Percentiles rank a stretch among this genome's conserved stretches.
Conservation (phyloP, 352 stramenopile species). For the Phytopythium aichiense region DNA sequence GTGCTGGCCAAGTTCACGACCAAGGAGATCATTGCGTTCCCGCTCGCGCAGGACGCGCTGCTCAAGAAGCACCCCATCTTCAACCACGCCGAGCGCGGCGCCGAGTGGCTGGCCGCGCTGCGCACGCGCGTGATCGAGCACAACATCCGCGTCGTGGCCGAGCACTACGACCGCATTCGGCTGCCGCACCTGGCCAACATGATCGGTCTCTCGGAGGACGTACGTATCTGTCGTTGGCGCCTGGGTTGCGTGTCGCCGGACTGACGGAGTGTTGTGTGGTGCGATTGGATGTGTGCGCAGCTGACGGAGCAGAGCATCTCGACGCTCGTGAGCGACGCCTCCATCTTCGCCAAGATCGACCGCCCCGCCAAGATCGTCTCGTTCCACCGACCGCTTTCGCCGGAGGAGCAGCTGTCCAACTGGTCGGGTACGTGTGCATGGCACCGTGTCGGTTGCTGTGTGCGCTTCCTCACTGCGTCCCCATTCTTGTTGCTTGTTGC, state of each 20-base stretch:
- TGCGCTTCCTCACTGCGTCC: constrained; percentile 8
- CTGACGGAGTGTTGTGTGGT: neutral
- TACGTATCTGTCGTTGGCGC: constrained; percentile 22
- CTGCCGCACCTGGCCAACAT: constrained; percentile 92
- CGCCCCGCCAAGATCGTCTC: constrained; percentile 95
- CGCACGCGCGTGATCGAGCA: constrained; percentile 95
- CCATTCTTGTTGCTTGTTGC: neutral
- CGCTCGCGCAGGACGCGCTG: constrained; percentile 82
- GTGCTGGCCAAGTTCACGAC: constrained; percentile 91
- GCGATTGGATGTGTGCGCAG: constrained; percentile 19
- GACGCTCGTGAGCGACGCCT: constrained; percentile 91
- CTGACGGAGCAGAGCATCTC: constrained; percentile 76
- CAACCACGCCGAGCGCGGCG: constrained; percentile 52
- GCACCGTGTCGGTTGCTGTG: neutral
- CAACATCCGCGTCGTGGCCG: constrained; percentile 94
- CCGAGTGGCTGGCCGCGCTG: constrained; percentile 88
- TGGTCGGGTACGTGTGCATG: constrained; percentile 81
- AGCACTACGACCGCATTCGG: constrained; percentile 96
- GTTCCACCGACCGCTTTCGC: constrained; percentile 87
- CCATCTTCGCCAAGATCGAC: constrained; percentile 97
- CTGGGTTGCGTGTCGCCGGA: neutral
- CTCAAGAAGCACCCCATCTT: constrained; percentile 88
- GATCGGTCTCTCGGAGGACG: constrained; percentile 89
- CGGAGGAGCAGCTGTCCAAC: constrained; percentile 94
- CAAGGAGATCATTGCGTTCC: constrained; percentile 96